phyloP scores from a whole-genome alignment of 495 filamentous ascomycete species.

The Penicillium fimorum region DNA sequence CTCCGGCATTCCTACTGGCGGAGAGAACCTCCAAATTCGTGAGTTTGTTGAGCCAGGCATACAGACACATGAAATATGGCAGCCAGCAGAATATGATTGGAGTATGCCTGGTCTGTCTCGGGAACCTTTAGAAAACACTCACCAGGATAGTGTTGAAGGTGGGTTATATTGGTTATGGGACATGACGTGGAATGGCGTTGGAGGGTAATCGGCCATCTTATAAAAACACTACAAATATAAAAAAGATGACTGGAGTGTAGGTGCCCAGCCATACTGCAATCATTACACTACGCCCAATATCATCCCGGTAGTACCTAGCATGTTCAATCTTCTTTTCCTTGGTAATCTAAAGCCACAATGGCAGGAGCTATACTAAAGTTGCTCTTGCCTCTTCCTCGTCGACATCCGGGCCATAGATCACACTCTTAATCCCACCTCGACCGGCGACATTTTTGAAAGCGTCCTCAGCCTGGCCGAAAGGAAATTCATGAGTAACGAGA shows the following conservation, averaged over 20 bases:
- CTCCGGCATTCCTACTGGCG: not conserved
- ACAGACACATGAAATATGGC: not conserved
- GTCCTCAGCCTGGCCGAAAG: slow-evolving; percentile 19
- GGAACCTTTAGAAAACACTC: not conserved
- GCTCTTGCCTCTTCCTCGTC: slow-evolving; percentile 21
- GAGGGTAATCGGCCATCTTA: not conserved
- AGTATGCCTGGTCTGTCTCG: not conserved
- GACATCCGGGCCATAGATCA: slow-evolving; percentile 32
- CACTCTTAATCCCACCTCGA: slow-evolving; percentile 28
- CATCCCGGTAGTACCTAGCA: too few relatives aligned
- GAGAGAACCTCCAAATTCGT: not conserved
- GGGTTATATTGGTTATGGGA: slow-evolving; percentile 34
- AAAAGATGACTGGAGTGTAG: too few relatives aligned
- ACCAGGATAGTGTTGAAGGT: slow-evolving; percentile 14
- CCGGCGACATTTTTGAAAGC: slow-evolving; percentile 25
- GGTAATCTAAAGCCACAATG: not conserved
- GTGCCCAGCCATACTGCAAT: too few relatives aligned
- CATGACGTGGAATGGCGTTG: slow-evolving; percentile 27
- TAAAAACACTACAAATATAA: not conserved
- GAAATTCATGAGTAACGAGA: slow-evolving; percentile 56
- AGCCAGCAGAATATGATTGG: not conserved
- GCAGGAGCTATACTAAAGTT: not conserved
- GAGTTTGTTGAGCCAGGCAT: not conserved
- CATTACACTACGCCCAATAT: too few relatives aligned
- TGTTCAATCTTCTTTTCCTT: too few relatives aligned